Evolutionary conservation across 805 yeast species (phyloP), one percentile per base, ranked within the genome.

Genomic region (Tanozyma kutaoensis): DNA sequence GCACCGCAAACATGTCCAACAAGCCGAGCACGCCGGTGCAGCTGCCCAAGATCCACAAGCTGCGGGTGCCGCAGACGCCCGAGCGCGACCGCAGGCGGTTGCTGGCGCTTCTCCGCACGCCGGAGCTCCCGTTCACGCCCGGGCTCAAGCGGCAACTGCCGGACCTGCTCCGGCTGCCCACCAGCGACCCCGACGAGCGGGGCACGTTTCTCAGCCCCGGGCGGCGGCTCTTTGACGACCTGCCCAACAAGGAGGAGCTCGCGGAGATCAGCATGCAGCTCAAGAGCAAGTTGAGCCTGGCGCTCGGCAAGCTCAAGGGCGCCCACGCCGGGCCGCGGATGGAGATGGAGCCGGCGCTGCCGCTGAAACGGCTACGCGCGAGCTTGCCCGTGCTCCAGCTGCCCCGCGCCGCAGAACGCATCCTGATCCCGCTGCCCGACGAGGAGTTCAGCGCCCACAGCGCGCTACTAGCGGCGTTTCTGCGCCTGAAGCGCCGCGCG

Each of bases 371-470:
- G n/a, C n/a, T n/a, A n/a, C n/a, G n/a, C n/a, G n/a, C n/a, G n/a
- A n/a, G n/a, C n/a, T n/a, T n/a, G n/a, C n/a, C n/a, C n/a, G n/a
- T n/a, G n/a, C n/a, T n/a, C n/a, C n/a, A n/a, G n/a, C n/a, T n/a
- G n/a, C n/a, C n/a, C n/a, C n/a, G n/a, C n/a, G n/a, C n/a, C n/a
- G n/a, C n/a, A n/a, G n/a, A n/a, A n/a, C n/a, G n/a, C n/a, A n/a
- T n/a, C n/a, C n/a, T n/a, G n/a, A 25, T 46, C 28, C 57, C 58
- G 4, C 40, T 50, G 4, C 56, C 56, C 1, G 55, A 55, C 26
- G 61, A 52, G 29, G 63, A 58, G 32, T 42, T 53, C n/a, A 56
- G 62, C 37, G 66, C 66, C 4, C 66, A 59, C 29, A 49, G 47
- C 32, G 66, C 66, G n/a, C 46, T 59, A 22, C 38, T 56, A 34